Evolutionary conservation across 176 grass and related monocot genomes (phyloP), one percentile per base, ranked within the genome.

Genomic region (Lolium perenne): DNA sequence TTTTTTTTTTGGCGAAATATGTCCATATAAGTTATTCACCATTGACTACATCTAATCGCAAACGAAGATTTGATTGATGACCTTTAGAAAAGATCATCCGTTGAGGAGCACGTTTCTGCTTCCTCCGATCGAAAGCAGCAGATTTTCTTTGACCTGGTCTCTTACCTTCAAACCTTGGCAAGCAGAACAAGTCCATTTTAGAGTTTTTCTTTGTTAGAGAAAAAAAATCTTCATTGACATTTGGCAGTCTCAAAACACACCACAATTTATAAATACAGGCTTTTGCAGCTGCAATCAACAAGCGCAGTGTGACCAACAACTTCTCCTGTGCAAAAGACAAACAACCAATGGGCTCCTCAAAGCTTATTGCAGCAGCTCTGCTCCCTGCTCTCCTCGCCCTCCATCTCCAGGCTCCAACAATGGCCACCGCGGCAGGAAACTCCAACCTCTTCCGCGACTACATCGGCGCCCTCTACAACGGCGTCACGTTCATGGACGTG

Each of bases 401-500:
- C 64, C 69, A 84, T 7, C 25, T 71, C 51, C 69, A 84, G 2
- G 26, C 51, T 29, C 43, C 26, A 15, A 26, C 70, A 55, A 35
- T 81, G 41, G 20, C 90, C 70, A 47, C 26, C 0, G 89, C 86
- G 7, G 41, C 68, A n/a, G 67, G 60, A 38, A 97, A 95, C 84
- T 94, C 96, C 10, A 86, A 92, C 41, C 88, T 91, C 38, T 98
- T 94, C 87, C 18, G 87, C 0, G 96, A 98, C 16, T 98, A 98
- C 90, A 98, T 98, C 55, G 96, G 96, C 23, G 96, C 92, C 8
- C 15, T 59, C 73, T 92, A 67, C 85, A 79, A 60, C 4, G 91
- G 91, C 5, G 95, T 98, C n/a, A 73, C 84, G 78, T 98, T 98
- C 88, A 63, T 68, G 23, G 95, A 98, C 68, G 93, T 98, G 53